phyloP scores from a whole-genome alignment of 2,329 filamentous ascomycete genomes.

The Cryoendolithus antarcticus region DNA sequence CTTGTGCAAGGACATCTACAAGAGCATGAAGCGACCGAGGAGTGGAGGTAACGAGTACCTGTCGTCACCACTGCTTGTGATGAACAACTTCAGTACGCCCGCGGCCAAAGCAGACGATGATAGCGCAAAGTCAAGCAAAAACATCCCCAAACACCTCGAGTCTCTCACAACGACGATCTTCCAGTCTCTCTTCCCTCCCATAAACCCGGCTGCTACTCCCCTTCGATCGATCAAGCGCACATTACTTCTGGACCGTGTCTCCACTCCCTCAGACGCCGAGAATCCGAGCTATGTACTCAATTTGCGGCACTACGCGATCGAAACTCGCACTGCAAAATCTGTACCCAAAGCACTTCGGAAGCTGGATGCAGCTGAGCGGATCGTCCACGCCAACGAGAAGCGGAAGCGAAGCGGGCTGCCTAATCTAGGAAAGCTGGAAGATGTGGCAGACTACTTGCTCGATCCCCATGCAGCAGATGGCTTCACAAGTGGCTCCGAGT shows the following conservation, averaged over 20 bases:
- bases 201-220: conserved; percentile 81
- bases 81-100: conserved; percentile 81
- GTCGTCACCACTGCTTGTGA: conserved; percentile 81
- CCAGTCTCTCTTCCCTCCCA: conserved; percentile 89
- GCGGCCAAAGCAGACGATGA: conserved; percentile 25
- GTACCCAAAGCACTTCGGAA: conserved; percentile 73
- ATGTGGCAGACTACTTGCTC: conserved; percentile 90
- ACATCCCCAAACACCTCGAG: conserved; percentile 85
- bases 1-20: conserved; percentile 78
- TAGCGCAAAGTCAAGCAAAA: conserved; percentile 34
- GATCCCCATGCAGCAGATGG: conserved; percentile 63
- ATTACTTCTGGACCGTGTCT: conserved; percentile 75
- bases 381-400: conserved; percentile 43
- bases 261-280: conserved; percentile 19
- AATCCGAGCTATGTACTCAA: conserved; percentile 57
- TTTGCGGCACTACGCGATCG: conserved; percentile 89
- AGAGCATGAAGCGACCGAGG: conserved; percentile 69
- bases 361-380: conserved; percentile 73
- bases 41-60: conserved; percentile 65
- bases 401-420: conserved; percentile 47
- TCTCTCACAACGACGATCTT: conserved; percentile 86
- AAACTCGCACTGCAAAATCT: conserved; percentile 65
- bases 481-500: conserved; percentile 87
- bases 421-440: conserved; percentile 79
- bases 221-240: conserved; percentile 87